Percentiles rank a stretch among this genome's conserved stretches.
phyloP scores from a whole-genome alignment of 2,329 filamentous ascomycete genomes.

The Alternaria sp. region DNA sequence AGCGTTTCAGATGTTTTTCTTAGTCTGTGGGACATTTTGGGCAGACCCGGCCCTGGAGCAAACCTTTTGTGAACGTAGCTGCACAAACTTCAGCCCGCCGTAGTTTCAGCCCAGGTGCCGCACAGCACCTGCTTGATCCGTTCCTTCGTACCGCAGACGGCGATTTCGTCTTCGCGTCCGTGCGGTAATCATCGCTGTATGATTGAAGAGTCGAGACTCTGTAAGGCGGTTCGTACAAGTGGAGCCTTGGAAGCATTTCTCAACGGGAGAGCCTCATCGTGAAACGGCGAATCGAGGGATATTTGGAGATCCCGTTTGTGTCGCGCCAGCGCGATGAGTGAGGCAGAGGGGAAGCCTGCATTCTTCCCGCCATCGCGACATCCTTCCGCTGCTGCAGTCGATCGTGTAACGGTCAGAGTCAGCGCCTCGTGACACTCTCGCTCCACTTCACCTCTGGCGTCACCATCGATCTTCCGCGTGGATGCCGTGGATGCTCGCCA shows the following conservation, averaged over 20 bases:
- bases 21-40: slow-evolving; percentile 26
- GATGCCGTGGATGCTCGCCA: slow-evolving; percentile 18
- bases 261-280: slow-evolving; percentile 23
- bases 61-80: slow-evolving; percentile 25
- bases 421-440: slow-evolving; percentile 26
- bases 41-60: slow-evolving; percentile 12
- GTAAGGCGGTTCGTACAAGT: slow-evolving; percentile 17
- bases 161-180: slow-evolving; percentile 25
- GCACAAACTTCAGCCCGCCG: slow-evolving; percentile 24
- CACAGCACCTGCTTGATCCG: slow-evolving; percentile 25
- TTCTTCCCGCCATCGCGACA: slow-evolving; percentile 21
- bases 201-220: slow-evolving; percentile 31
- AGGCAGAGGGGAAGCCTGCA: slow-evolving; percentile 16
- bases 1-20: slow-evolving; percentile 32
- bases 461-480: slow-evolving; percentile 19
- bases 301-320: slow-evolving; percentile 24
- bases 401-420: slow-evolving; percentile 13
- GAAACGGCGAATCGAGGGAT: slow-evolving; percentile 28
- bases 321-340: slow-evolving; percentile 20
- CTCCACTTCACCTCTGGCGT: slow-evolving; percentile 18
- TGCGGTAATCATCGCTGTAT: slow-evolving; percentile 16
- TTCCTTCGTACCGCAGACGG: background rate
- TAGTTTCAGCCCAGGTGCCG: slow-evolving; percentile 27
- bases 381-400: slow-evolving; percentile 17
- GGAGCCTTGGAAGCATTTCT: slow-evolving; percentile 9